phyloP scores from a whole-genome alignment of 805 yeast species.

The Nematodospora valgi region DNA sequence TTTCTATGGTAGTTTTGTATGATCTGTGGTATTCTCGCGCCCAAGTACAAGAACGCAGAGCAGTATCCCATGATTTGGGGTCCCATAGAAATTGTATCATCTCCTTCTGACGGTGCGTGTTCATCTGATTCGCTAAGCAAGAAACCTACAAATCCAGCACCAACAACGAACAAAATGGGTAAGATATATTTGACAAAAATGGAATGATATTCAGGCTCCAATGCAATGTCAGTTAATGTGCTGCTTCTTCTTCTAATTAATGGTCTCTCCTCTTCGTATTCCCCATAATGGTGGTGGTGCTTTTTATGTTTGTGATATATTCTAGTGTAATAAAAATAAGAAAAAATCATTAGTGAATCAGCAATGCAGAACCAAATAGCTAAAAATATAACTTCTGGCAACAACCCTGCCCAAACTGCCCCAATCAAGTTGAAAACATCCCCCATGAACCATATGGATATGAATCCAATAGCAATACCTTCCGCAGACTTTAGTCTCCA shows the following conservation, averaged over 20 bases:
- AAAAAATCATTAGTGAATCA: conserved; percentile 55
- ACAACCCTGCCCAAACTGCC: conserved; percentile 62
- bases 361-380: conserved; percentile 79
- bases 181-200: conserved; percentile 49
- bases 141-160: conserved; percentile 62
- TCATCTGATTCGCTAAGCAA: conserved; percentile 40
- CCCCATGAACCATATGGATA: conserved; percentile 68
- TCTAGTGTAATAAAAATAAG: conserved; percentile 55
- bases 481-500: conserved; percentile 74
- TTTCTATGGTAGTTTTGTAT: conserved; percentile 71
- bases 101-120: conserved; percentile 12
- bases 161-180: conserved; percentile 60
- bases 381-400: conserved; percentile 66
- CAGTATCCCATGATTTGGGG: conserved; percentile 70
- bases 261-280: conserved; percentile 7
- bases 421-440: conserved; percentile 68
- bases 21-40: conserved; percentile 83
- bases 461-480: conserved; percentile 68
- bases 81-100: conserved; percentile 37
- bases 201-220: conserved; percentile 46
- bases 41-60: conserved; percentile 64
- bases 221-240: conserved; percentile 46
- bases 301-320: conserved; percentile 24
- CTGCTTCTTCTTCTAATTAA: conserved; percentile 46
- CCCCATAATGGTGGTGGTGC: conserved; percentile 12